Evolutionary conservation across 1,284 basidiomycete genomes (phyloP).

Genomic region (Cryptococcus wingfieldii): DNA sequence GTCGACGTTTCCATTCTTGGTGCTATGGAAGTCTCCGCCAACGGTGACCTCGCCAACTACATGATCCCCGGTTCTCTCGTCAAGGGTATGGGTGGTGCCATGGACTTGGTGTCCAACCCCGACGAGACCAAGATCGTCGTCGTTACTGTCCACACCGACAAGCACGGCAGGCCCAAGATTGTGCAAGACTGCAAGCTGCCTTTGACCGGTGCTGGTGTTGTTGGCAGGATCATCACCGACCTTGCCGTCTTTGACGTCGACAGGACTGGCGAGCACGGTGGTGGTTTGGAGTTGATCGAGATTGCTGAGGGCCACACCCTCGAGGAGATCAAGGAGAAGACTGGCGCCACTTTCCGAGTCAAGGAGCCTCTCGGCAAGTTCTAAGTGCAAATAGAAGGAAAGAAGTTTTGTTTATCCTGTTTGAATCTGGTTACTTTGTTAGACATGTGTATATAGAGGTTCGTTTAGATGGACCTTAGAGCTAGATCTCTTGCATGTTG

Average conservation of each 20-base stretch:
- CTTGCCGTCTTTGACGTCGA: slow-evolving; percentile 85
- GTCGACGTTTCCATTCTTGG: slow-evolving; percentile 87
- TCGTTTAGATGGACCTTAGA: not conserved
- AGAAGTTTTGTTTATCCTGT: not conserved
- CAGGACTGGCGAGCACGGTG: slow-evolving; percentile 54
- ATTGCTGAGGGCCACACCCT: slow-evolving; percentile 75
- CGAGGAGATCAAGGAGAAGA: slow-evolving; percentile 80
- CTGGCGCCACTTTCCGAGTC: slow-evolving; percentile 66
- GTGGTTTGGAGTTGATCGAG: slow-evolving; percentile 72
- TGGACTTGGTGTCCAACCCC: slow-evolving; percentile 92
- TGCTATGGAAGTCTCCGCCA: slow-evolving; percentile 87
- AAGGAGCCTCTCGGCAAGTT: slow-evolving; percentile 46
- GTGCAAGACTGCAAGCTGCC: slow-evolving; percentile 76
- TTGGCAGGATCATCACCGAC: slow-evolving; percentile 89
- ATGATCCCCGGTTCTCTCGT: slow-evolving; percentile 94
- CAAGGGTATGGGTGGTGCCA: slow-evolving; percentile 90
- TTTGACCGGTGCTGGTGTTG: slow-evolving; percentile 77
- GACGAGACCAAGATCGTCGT: slow-evolving; percentile 79
- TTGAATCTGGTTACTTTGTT: not conserved
- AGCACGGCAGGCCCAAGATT: slow-evolving; percentile 84
- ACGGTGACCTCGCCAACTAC: slow-evolving; percentile 93
- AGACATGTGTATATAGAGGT: not conserved
- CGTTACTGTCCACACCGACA: slow-evolving; percentile 83
- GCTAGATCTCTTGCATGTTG: too few relatives aligned
- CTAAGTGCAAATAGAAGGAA: slow-evolving; percentile 8